phyloP scores from a whole-genome alignment of 2,329 filamentous ascomycete genomes.

The Bipolaris bicolor region DNA sequence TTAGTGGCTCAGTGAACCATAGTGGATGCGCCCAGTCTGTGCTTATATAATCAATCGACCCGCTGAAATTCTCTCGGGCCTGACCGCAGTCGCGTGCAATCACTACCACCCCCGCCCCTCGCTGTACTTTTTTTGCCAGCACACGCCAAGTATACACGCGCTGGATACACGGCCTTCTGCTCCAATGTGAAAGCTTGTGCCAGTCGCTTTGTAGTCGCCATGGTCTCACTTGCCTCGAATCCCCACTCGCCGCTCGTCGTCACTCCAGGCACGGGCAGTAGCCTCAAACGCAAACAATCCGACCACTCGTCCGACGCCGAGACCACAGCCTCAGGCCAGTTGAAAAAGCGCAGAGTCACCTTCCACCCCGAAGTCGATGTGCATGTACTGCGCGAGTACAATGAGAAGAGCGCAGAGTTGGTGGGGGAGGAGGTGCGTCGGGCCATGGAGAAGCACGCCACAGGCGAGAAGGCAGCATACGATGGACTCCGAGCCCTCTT shows the following conservation, averaged over 20 bases:
- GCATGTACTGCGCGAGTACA: constrained; percentile 51
- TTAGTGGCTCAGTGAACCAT: constrained; percentile 1
- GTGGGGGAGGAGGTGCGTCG: constrained; percentile 67
- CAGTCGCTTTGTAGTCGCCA: constrained; percentile 25
- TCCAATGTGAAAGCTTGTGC: constrained; percentile 37
- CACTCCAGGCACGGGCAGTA: constrained; percentile 42
- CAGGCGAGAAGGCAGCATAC: constrained; percentile 62
- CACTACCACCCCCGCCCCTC: constrained; percentile 22
- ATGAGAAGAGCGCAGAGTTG: constrained; percentile 62
- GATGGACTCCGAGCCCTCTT: constrained; percentile 63
- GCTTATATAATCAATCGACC: constrained; percentile 23
- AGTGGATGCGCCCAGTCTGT: not conserved
- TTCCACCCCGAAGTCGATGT: constrained; percentile 58
- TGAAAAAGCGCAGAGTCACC: constrained; percentile 56
- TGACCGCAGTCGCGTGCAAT: constrained; percentile 21
- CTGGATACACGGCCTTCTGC: constrained; percentile 9
- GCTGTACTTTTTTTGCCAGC: constrained; percentile 20
- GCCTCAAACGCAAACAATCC: constrained; percentile 48
- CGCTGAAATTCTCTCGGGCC: constrained; percentile 18
- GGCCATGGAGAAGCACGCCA: constrained; percentile 60
- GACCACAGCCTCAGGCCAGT: constrained; percentile 41
- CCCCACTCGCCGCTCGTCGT: constrained; percentile 35
- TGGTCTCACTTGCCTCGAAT: constrained; percentile 49
- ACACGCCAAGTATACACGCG: constrained; percentile 4
- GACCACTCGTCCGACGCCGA: constrained; percentile 41